Base-by-base conservation (phyloP, 306 rosid genomes). In the Casuarina glauca region DNA sequence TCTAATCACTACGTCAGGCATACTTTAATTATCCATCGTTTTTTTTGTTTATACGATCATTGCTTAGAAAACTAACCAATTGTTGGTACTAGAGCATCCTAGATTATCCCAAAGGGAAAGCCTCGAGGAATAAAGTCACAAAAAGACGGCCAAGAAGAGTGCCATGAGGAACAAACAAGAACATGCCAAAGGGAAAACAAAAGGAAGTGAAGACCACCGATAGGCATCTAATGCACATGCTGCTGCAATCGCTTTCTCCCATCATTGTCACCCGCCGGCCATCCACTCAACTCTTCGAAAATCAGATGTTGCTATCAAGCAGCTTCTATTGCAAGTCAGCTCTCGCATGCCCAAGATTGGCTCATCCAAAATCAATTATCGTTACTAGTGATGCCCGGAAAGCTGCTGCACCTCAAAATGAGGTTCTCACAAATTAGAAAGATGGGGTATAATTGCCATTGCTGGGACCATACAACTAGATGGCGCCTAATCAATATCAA, bases 241-340 rank as follows among this genome's bases (percentile, higher is more conserved):
- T 64, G 16, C 73, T 45, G 36, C 19, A 15, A 15, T 38, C 46
- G 16, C 26, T 67, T 6, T 39, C 13, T 8, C 38, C 7, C 58
- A 76, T 62, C 55, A 68, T 76, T 75, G 44, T 79, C 57, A 71
- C 58, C 62, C 43, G 80, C 78, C 16, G 78, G 35, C 85, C 78
- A 53, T 82, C 85, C 69, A 82, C 78, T 73, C 7, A 58, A 58
- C 39, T 58, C 64, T 55, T 53, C 49, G 12, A 51, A 75, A 50
- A 13, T 49, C 46, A 76, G 15, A 77, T 69, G 20, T 77, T 68
- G 57, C 45, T 69, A 44, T n/a, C 26, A 12, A 48, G 9, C 1
- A 38, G 54, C 39, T 17, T 5, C 67, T 52, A 42, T 51, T 10
- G 10, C 48, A 41, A 53, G 80, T 77, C 80, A 54, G 46, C 44